Evolutionary conservation across 129 eudicot genomes (phyloP).

Genomic region (Silybum marianum): DNA sequence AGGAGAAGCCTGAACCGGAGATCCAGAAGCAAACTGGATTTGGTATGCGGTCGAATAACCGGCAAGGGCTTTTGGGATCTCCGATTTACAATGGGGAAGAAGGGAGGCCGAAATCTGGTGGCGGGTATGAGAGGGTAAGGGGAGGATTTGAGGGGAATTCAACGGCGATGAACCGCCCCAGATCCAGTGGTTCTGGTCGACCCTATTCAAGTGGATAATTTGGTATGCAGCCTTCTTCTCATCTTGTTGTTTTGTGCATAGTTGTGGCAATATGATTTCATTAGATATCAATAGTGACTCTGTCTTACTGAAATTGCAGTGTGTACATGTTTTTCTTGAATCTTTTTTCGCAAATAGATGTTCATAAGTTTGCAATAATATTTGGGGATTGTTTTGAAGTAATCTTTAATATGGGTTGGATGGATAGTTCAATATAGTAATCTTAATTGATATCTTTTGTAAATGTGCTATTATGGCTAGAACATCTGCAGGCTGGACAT

Average conservation of each 20-base stretch:
- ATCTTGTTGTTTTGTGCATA: neutral
- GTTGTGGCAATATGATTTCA: neutral
- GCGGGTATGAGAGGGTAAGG: constrained; percentile 57
- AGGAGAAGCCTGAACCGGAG: constrained; percentile 54
- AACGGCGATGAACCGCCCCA: constrained; percentile 41
- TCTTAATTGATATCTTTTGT: neutral
- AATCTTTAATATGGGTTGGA: neutral
- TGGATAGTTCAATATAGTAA: neutral
- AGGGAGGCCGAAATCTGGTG: constrained; percentile 60
- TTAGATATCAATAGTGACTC: constrained; percentile 4
- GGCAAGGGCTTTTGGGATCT: constrained; percentile 25
- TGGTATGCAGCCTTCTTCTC: constrained; percentile 8
- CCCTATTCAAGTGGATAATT: constrained; percentile 61
- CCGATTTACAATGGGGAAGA: constrained; percentile 40
- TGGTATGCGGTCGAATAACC: constrained; percentile 8
- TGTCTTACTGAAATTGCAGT: neutral
- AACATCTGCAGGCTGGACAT: constrained; percentile 9
- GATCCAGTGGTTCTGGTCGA: constrained; percentile 52
- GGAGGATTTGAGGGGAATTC: constrained; percentile 33
- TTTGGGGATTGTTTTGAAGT: neutral
- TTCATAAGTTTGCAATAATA: neutral
- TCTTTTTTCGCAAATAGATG: neutral
- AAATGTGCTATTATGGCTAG: neutral
- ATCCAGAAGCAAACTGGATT: constrained; percentile 26
- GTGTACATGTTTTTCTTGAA: neutral